Evolutionary conservation across 768 basidiomycete species (phyloP), one percentile per base, ranked within the genome.

Genomic region (Hygrophoropsis aurantiaca): DNA sequence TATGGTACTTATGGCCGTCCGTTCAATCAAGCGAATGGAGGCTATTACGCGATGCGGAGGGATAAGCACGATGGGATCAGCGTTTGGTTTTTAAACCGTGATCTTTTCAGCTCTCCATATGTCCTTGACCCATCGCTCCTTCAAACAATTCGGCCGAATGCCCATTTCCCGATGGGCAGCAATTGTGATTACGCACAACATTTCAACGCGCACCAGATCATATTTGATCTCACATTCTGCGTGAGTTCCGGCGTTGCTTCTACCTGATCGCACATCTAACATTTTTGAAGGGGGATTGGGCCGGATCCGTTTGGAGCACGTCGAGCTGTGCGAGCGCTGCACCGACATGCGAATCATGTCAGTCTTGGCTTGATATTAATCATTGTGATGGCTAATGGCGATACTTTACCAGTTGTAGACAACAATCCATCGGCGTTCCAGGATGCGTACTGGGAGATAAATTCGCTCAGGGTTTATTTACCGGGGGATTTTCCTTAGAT

Each of bases 371-470:
- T 10, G 11, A 18, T 39, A n/a, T 4, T 15, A 24, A 20, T 44
- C 27, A 13, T 38, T 19, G 2, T 27, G 34, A 3, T 5, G 40
- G 40, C 24, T 46, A 38, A 23, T 40, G 6, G 44, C 24, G 21
- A 42, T 41, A 15, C 16, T 20, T 34, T 41, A 3, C 42, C 10
- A 84, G 82, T 73, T 53, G 85, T 87, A 24, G 62, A 80, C 59
- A 74, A 79, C 50, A 75, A 82, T 53, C 85, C 87, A 0, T 48
- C 57, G 5, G 74, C 72, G 11, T 88, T 88, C 64, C 33, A 50
- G 10, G 70, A 84, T 15, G 83, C 87, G 2, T 88, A 82, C 62
- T 90, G 85, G 84, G 80, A 79, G 51, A 73, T 90, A 61, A 78
- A 80, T 54, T 74, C 76, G 15, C 61, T 88, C 26, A 71, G 74